Conservation (phyloP, 2,329 filamentous ascomycete species). For the Pseudocercospora cruenta region DNA sequence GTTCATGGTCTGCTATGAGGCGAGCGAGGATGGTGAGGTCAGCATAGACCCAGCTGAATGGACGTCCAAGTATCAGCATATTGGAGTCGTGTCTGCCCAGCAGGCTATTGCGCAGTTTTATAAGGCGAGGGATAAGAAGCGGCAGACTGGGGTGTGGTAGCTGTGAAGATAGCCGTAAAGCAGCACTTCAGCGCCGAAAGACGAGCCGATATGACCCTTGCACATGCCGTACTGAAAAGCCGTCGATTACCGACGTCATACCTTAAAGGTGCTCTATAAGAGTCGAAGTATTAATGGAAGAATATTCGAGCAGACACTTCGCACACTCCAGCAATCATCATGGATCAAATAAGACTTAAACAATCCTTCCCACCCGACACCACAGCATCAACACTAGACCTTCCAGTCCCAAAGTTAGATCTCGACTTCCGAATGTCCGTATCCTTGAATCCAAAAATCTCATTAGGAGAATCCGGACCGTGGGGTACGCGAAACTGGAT, state of each 20-base stretch:
- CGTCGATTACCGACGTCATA: neutral
- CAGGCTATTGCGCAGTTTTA: neutral
- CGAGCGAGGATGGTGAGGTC: conserved; percentile 8
- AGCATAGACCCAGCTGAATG: conserved; percentile 31
- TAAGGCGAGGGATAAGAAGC: neutral
- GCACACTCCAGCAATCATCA: neutral
- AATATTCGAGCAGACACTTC: too few species aligned
- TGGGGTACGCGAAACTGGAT: conserved; percentile 58
- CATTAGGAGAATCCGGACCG: conserved; percentile 47
- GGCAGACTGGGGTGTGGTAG: neutral
- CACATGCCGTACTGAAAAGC: neutral
- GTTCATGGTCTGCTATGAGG: conserved; percentile 37
- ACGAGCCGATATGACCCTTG: neutral
- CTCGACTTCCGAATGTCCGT: conserved; percentile 59
- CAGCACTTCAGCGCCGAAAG: neutral
- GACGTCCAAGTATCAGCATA: conserved; percentile 33
- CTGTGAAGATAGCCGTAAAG: neutral
- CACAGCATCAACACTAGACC: conserved; percentile 15
- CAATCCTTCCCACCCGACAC: neutral
- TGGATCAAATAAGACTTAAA: conserved; percentile 18
- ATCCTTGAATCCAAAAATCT: conserved; percentile 55
- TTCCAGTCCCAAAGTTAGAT: conserved; percentile 53
- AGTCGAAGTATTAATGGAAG: too few species aligned
- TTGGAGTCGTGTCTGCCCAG: conserved; percentile 24
- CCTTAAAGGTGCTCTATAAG: too few species aligned